Evolutionary conservation across 1,139 yeast genomes (phyloP).

Genomic region (Yamadazyma songkhlaensis): DNA sequence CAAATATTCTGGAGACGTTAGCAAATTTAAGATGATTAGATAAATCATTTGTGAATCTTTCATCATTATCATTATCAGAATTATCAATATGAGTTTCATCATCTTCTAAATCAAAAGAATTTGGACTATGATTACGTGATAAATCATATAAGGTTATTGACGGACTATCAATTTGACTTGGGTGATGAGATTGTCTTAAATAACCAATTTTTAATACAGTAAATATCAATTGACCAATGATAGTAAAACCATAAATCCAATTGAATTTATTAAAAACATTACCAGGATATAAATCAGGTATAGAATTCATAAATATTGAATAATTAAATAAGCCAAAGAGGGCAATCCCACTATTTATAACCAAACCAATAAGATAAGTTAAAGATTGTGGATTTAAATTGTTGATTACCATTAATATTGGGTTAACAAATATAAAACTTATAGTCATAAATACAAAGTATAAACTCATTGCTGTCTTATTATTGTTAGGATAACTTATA

Average conservation of each 20-base stretch:
- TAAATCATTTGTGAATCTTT: conserved; percentile 10
- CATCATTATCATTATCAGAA: conserved; percentile 1
- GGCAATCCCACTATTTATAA: conserved; percentile 46
- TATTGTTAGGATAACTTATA: conserved; percentile 53
- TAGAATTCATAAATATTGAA: conserved; percentile 57
- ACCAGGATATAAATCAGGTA: conserved; percentile 68
- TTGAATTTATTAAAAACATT: conserved; percentile 72
- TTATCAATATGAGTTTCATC: background rate
- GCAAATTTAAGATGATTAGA: conserved; percentile 10
- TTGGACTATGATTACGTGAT: conserved; percentile 14
- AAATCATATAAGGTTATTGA: conserved; percentile 39
- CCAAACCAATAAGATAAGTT: conserved; percentile 55
- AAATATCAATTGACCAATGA: conserved; percentile 51
- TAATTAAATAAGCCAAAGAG: conserved; percentile 55
- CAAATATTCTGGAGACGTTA: conserved; percentile 1
- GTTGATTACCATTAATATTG: conserved; percentile 65
- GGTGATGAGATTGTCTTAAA: conserved; percentile 14
- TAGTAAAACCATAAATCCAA: conserved; percentile 52
- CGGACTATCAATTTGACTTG: conserved; percentile 33
- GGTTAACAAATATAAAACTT: conserved; percentile 61
- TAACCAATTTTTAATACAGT: conserved; percentile 34
- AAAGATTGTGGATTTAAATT: conserved; percentile 47
- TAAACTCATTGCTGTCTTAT: conserved; percentile 50
- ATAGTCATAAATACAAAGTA: conserved; percentile 52
- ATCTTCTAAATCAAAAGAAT: conserved; percentile 12